phyloP scores from a whole-genome alignment of 1,284 basidiomycete species.

The Takashimella koratensis region DNA sequence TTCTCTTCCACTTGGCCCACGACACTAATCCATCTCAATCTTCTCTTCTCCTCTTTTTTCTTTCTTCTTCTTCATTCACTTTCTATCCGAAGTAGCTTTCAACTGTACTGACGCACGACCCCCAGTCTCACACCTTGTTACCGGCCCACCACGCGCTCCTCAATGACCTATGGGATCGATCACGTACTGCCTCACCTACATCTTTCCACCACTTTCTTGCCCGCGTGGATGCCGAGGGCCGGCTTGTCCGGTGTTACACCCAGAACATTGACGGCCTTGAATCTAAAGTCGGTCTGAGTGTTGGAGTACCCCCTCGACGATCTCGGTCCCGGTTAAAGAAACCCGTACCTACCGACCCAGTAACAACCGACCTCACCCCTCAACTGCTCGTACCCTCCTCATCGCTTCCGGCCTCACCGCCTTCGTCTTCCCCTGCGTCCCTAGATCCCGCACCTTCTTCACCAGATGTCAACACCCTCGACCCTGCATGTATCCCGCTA shows the following conservation, averaged over 20 bases:
- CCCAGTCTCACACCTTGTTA: conserved; percentile 56
- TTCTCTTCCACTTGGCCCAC: no score
- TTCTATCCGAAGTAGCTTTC: not conserved
- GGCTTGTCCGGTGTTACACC: conserved; percentile 83
- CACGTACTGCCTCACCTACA: conserved; percentile 71
- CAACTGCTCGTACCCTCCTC: not conserved
- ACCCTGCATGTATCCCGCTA: conserved; percentile 74
- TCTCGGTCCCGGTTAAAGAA: not conserved
- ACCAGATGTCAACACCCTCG: conserved; percentile 3
- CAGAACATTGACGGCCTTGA: conserved; percentile 94
- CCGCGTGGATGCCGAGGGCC: conserved; percentile 68
- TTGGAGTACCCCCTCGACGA: conserved; percentile 26
- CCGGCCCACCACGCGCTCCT: conserved; percentile 68
- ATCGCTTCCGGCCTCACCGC: not conserved
- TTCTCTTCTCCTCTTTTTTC: no score
- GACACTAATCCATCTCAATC: no score
- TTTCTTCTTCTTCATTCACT: not conserved
- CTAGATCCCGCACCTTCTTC: not conserved
- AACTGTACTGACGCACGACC: not conserved
- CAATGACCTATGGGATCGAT: conserved; percentile 71
- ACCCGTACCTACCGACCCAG: conserved; percentile 1
- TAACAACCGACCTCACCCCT: not conserved
- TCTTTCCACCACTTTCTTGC: conserved; percentile 76
- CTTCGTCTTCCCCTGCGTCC: not conserved
- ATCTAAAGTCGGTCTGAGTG: conserved; percentile 70